Evolutionary conservation across 73 alveolate genomes (phyloP).

Genomic region (Uronychia setigera): DNA sequence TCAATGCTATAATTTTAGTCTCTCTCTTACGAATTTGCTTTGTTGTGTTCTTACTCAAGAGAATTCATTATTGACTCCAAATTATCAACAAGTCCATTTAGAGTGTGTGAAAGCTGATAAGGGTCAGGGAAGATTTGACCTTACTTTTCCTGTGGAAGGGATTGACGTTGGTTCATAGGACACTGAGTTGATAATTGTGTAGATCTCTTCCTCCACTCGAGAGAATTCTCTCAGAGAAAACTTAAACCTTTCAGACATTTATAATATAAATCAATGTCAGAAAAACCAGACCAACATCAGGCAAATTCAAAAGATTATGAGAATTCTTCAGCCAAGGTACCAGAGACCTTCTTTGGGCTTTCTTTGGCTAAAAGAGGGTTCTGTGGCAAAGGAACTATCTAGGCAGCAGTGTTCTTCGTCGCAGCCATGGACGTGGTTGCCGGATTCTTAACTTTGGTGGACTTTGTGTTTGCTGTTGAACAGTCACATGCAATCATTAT

Average conservation of each 20-base stretch:
- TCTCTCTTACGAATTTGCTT: too few relatives aligned
- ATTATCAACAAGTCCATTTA: too few relatives aligned
- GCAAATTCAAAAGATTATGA: too few relatives aligned
- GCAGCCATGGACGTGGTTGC: neutral
- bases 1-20: too few relatives aligned
- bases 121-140: too few relatives aligned
- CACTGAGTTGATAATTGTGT: neutral
- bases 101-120: too few relatives aligned
- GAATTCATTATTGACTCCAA: too few relatives aligned
- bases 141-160: neutral
- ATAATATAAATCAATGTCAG: too few relatives aligned
- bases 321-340: too few relatives aligned
- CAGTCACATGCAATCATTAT: neutral
- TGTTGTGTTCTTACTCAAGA: too few relatives aligned
- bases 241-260: neutral
- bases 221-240: neutral
- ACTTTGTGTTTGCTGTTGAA: neutral
- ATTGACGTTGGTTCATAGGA: neutral
- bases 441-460: neutral
- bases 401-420: neutral
- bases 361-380: neutral
- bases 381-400: neutral
- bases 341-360: too few relatives aligned
- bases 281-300: too few relatives aligned
- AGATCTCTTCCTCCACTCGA: neutral